Conservation (phyloP, 495 filamentous ascomycete species). For the Podospora bellae-mahoneyi region DNA sequence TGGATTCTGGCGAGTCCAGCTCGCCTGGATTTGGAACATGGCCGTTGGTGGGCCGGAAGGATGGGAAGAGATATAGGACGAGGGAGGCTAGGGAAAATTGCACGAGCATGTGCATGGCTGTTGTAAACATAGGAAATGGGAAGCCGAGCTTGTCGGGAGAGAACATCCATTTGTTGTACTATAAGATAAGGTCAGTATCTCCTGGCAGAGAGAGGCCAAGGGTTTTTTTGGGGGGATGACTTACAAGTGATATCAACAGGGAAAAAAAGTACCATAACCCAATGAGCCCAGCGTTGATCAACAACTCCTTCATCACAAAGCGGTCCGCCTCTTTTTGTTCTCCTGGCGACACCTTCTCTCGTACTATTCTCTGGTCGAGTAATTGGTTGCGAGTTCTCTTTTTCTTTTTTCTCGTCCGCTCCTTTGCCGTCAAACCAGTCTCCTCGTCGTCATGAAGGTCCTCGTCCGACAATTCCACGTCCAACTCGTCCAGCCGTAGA, state of each 20-base stretch:
- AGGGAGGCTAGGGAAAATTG: conserved; percentile 81
- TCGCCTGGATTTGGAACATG: conserved; percentile 47
- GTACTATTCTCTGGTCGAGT: conserved; percentile 70
- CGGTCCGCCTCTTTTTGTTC: conserved; percentile 68
- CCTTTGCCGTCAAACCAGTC: conserved; percentile 72
- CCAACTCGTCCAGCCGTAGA: conserved; percentile 26
- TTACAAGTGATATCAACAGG: conserved; percentile 88
- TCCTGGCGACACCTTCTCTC: conserved; percentile 53
- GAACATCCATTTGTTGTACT: conserved; percentile 99
- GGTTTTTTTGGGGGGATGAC: conserved; percentile 28
- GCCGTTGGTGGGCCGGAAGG: conserved; percentile 65
- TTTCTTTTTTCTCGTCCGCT: conserved; percentile 62
- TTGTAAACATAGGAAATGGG: conserved; percentile 92
- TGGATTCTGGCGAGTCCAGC: conserved; percentile 53
- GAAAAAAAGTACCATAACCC: conserved; percentile 93
- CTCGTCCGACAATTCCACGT: conserved; percentile 54
- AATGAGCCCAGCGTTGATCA: conserved; percentile 74
- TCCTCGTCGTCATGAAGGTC: conserved; percentile 86
- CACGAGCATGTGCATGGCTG: conserved; percentile 91
- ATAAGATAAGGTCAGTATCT: conserved; percentile 14
- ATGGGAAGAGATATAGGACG: conserved; percentile 80
- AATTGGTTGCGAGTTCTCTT: conserved; percentile 63
- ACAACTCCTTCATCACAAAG: conserved; percentile 61
- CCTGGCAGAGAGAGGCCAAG: neutral
- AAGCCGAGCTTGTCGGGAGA: conserved; percentile 79